Evolutionary conservation across 768 basidiomycete species (phyloP), one percentile per base, ranked within the genome.

Genomic region (Russula sp.): DNA sequence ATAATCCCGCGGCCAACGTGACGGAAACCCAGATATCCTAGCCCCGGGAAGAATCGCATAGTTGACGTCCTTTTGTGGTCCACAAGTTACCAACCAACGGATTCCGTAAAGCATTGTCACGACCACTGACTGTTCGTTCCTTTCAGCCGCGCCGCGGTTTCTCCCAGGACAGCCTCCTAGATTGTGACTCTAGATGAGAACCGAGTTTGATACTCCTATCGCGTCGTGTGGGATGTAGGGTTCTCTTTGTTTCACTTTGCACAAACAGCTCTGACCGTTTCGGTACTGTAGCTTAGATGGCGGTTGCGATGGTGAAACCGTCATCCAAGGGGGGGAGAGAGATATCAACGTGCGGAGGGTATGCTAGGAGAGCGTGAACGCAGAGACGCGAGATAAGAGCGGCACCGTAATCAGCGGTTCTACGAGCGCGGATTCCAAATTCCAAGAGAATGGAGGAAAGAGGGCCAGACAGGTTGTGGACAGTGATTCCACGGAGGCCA

Each of bases 1-100:
- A 41, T 18, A n/a, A 29, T 29, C 2, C 9, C 14, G 25, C 42
- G 20, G 7, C 56, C 7, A n/a, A 56, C 13, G 41, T 43, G 55
- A 56, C 66, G 50, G 68, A 62, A 49, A 43, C 55, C 62, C 64
- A 95, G 93, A 69, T 96, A 96, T 69, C 85, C 87, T 14, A 81
- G 82, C 41, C 77, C 83, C 9, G 81, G 79, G 25, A 78, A 86
- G n/a, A 87, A 84, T 70, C 85, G 96, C 41, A 85, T 98, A 3
- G 96, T 98, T 25, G 96, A 93, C 2, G 92, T 96, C 14, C 78
- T 96, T 34, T 92, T 98, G n/a, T 96, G 83, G 83, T 85, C 83
- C 38, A 70, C 70, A 11, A 80, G 78, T 80, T 79, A 57, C 41
- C 62, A 43, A 2, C 32, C 20, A 29, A 14, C n/a, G n/a, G n/a